A percentile compares a stretch with the other conserved stretches of the same genome.
Evolutionary conservation across 73 alveolate genomes (phyloP).

Genomic region (Stentor coeruleus): DNA sequence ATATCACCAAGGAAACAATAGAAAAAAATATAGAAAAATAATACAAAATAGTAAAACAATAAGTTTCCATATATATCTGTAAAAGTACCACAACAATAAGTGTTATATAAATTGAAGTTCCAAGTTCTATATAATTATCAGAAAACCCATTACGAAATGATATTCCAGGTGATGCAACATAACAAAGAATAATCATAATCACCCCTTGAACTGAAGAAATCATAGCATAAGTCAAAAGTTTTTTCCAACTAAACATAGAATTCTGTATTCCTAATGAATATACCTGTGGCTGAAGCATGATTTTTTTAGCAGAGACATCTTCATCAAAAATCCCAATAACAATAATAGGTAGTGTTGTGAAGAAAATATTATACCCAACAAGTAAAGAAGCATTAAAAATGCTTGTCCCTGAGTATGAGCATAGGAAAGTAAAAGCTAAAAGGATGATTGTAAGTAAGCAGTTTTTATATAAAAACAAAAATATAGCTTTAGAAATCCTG

Average conservation of each 20-base stretch:
- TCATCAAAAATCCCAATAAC: slow-evolving; percentile 53
- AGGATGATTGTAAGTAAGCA: slow-evolving; percentile 61
- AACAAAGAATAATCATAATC: not conserved
- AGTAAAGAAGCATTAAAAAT: slow-evolving; percentile 82
- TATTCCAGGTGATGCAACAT: not conserved
- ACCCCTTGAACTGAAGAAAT: not conserved
- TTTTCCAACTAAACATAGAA: not conserved
- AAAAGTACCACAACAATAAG: not conserved
- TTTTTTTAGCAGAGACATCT: not conserved
- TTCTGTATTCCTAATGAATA: not conserved
- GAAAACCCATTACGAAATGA: not conserved
- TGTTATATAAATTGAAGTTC: not conserved
- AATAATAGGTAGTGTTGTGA: slow-evolving; percentile 81
- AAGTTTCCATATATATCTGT: not conserved
- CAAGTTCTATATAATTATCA: not conserved
- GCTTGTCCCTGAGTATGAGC: slow-evolving; percentile 86
- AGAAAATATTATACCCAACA: slow-evolving; percentile 78
- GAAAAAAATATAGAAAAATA: not conserved
- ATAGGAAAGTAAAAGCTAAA: slow-evolving; percentile 66
- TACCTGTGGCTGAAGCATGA: not conserved
- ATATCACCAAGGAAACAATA: not conserved
- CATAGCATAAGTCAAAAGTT: not conserved
- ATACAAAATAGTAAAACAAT: not conserved
- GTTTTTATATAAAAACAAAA: slow-evolving; percentile 77
- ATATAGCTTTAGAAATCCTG: slow-evolving; percentile 58